Conservation (phyloP, 768 basidiomycete genomes). For the Kwoniella shandongensis region DNA sequence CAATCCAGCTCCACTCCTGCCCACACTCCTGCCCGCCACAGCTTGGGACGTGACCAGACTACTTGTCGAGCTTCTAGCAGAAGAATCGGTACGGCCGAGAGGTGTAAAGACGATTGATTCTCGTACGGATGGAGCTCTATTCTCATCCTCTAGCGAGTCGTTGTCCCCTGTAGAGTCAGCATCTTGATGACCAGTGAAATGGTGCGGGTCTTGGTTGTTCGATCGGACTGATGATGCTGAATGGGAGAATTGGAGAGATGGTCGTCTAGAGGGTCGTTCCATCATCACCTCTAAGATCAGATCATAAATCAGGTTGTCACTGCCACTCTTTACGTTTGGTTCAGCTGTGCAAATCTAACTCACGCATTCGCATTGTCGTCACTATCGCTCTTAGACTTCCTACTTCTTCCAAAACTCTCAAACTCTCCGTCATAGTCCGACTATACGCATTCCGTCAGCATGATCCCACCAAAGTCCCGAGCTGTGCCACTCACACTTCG, state of each 20-base stretch:
- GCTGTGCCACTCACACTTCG: constrained; percentile 29
- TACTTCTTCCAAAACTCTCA: constrained; percentile 40
- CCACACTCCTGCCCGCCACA: not conserved
- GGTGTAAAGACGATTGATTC: constrained; percentile 3
- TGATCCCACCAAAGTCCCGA: not conserved
- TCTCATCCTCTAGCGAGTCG: constrained; percentile 4
- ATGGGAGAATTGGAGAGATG: too few relatives aligned
- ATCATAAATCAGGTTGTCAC: too few relatives aligned
- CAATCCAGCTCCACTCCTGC: constrained; percentile 15
- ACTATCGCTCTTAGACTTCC: constrained; percentile 36
- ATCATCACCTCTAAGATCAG: constrained; percentile 47
- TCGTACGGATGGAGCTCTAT: constrained; percentile 1
- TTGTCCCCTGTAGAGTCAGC: too few relatives aligned
- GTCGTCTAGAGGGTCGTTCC: constrained; percentile 21
- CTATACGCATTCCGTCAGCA: constrained; percentile 5
- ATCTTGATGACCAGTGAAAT: too few relatives aligned
- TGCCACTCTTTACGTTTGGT: too few relatives aligned
- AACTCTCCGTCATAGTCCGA: constrained; percentile 41
- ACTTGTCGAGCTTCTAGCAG: not conserved
- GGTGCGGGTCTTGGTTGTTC: too few relatives aligned
- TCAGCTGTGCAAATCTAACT: constrained; percentile 8
- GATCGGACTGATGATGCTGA: too few relatives aligned
- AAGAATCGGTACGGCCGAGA: not conserved
- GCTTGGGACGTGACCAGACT: constrained; percentile 12
- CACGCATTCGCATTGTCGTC: constrained; percentile 38